These are phyloP conservation scores for Cladosporium cucumerinum DNA, from an alignment of 2,329 filamentous ascomycete genomes.

Conservation along the genomic window DNA sequence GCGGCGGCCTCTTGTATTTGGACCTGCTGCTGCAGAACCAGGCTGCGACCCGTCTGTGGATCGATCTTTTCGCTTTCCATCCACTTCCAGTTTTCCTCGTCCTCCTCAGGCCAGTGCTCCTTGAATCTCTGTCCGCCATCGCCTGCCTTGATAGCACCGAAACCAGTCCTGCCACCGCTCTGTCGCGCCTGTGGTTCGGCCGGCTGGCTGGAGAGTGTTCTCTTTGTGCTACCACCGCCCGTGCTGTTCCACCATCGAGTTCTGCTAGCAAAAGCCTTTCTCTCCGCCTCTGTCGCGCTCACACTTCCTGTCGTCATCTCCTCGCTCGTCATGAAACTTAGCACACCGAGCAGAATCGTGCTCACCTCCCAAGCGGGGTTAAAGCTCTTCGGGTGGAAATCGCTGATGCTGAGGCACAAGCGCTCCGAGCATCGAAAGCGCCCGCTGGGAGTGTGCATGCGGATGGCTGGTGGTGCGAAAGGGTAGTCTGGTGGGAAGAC, in stretches of 20 bases:
- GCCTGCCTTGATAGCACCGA: constrained; percentile 77
- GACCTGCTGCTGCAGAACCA: constrained; percentile 39
- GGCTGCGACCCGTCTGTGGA: constrained; percentile 60
- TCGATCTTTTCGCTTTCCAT: constrained; percentile 83
- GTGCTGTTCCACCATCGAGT: constrained; percentile 97
- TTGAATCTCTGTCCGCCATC: constrained; percentile 91
- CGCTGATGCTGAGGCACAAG: constrained; percentile 90
- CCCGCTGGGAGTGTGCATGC: constrained; percentile 96
- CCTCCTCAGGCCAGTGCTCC: constrained; percentile 83
- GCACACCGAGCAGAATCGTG: constrained; percentile 87
- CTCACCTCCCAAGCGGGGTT: constrained; percentile 98
- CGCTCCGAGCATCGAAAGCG: constrained; percentile 91
- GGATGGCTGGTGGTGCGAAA: constrained; percentile 93
- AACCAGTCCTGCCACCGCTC: constrained; percentile 55
- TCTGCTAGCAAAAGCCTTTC: constrained; percentile 70
- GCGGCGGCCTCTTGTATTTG: constrained; percentile 59
- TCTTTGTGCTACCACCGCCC: constrained; percentile 70
- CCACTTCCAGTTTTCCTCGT: constrained; percentile 88
- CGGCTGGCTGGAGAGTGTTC: constrained; percentile 40
- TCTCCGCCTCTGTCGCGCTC: constrained; percentile 70
- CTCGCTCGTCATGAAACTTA: constrained; percentile 97
- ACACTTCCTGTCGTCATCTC: constrained; percentile 97
- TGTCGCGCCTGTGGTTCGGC: constrained; percentile 42
- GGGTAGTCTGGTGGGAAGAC: constrained; percentile 96
- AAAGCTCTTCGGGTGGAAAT: constrained; percentile 97